phyloP scores from a whole-genome alignment of 192 early-diverging fungal species.

The Coemansia sp. region DNA sequence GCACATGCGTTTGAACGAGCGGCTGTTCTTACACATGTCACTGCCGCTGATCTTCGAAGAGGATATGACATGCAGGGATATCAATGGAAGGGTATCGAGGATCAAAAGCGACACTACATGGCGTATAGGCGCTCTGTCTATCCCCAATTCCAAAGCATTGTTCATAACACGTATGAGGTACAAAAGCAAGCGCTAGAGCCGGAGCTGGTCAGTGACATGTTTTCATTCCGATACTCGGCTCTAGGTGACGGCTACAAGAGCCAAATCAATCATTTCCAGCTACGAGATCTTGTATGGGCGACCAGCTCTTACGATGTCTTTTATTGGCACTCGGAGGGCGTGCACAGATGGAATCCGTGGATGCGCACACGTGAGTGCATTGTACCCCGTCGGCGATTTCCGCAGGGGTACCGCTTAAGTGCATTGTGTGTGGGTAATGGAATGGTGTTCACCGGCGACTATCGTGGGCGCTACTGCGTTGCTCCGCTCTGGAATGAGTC shows the following conservation, averaged over 20 bases:
- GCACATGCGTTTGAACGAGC: slow-evolving; percentile 45
- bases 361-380: slow-evolving; percentile 14
- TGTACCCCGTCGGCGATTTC: slow-evolving; percentile 21
- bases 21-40: slow-evolving; percentile 29
- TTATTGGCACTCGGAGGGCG: slow-evolving; percentile 27
- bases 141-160: slow-evolving; percentile 48
- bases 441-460: slow-evolving; percentile 42
- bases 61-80: slow-evolving; percentile 60
- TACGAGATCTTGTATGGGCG: slow-evolving; percentile 50
- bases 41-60: slow-evolving; percentile 14
- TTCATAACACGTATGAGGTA: slow-evolving; percentile 36
- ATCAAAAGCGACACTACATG: slow-evolving; percentile 37
- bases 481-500: slow-evolving; percentile 16
- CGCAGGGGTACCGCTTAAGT: slow-evolving; percentile 18
- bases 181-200: slow-evolving; percentile 16
- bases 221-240: slow-evolving; percentile 24
- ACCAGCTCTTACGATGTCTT: slow-evolving; percentile 46
- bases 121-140: slow-evolving; percentile 49
- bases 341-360: slow-evolving; percentile 45
- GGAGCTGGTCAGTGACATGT: slow-evolving; percentile 17
- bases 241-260: slow-evolving; percentile 23
- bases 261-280: slow-evolving; percentile 46
- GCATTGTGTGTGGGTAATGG: slow-evolving; percentile 39
- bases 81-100: slow-evolving; percentile 44
- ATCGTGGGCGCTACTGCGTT: slow-evolving; percentile 30